Evolutionary conservation across 1,284 basidiomycete genomes (phyloP).

Genomic region (Laetiporus sulphureus): DNA sequence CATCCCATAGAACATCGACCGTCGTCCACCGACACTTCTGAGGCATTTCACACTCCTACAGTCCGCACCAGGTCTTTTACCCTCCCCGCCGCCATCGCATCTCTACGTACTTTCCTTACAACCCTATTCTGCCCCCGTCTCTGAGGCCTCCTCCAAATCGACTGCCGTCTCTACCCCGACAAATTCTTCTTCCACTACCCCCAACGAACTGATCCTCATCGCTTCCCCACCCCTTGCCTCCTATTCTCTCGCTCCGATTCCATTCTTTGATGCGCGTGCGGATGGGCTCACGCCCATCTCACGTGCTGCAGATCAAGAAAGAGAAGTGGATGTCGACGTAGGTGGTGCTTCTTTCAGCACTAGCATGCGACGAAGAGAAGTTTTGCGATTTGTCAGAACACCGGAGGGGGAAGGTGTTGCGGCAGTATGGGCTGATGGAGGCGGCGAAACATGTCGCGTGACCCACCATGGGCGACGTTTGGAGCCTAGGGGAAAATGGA

Average conservation of each 20-base stretch:
- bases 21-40: slow-evolving; percentile 82
- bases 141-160: too few species aligned
- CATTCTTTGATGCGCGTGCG: slow-evolving; percentile 53
- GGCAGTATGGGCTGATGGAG: slow-evolving; percentile 44
- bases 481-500: not conserved
- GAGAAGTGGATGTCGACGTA: slow-evolving; percentile 25
- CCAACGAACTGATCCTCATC: slow-evolving; percentile 42
- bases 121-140: not conserved
- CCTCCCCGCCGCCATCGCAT: slow-evolving; percentile 35
- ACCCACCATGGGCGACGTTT: slow-evolving; percentile 31
- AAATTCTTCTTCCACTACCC: slow-evolving; percentile 24
- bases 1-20: slow-evolving; percentile 67
- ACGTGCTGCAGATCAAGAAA: slow-evolving; percentile 6
- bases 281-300: slow-evolving; percentile 39
- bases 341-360: too few species aligned
- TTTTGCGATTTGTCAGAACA: slow-evolving; percentile 62
- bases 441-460: slow-evolving; percentile 60
- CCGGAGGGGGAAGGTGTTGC: slow-evolving; percentile 71
- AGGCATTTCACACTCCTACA: slow-evolving; percentile 70
- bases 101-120: slow-evolving; percentile 48
- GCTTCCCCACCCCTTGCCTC: slow-evolving; percentile 54
- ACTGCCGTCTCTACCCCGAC: too few species aligned
- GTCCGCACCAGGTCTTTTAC: slow-evolving; percentile 43
- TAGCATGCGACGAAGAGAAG: too few species aligned
- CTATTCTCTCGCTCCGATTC: slow-evolving; percentile 45